A percentile compares a stretch with the other conserved stretches of the same genome.
Evolutionary conservation across 2,329 filamentous ascomycete genomes (phyloP).

Genomic region (Venturia asperata): DNA sequence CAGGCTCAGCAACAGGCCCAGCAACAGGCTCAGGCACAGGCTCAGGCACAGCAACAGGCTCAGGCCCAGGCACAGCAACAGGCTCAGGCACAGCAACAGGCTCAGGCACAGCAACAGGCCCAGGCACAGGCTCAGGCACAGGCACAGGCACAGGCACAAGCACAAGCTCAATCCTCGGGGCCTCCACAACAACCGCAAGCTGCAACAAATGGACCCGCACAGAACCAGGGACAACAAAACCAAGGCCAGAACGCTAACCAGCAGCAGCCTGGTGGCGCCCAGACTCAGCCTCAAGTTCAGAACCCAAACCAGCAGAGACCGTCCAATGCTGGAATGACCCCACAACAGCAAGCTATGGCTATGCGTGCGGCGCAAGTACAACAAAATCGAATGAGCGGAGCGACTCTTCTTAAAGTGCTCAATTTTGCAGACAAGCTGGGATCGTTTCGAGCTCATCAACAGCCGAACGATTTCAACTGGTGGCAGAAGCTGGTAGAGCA

Average conservation of each 20-base stretch:
- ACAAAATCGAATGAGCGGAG: conserved; percentile 30
- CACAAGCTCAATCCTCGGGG: conserved; percentile 32
- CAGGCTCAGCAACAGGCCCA: conserved; percentile 32
- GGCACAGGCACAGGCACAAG: conserved; percentile 30
- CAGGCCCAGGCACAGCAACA: conserved; percentile 31
- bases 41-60: conserved; percentile 31
- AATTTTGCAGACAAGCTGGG: conserved; percentile 51
- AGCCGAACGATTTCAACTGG: conserved; percentile 61
- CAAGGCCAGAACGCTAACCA: conserved; percentile 29
- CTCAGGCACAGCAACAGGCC: conserved; percentile 30
- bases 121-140: conserved; percentile 27
- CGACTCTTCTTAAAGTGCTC: conserved; percentile 47
- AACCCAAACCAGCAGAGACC: conserved; percentile 23
- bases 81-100: conserved; percentile 27
- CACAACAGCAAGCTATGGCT: conserved; percentile 22
- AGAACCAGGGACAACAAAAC: conserved; percentile 31
- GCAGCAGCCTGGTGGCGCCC: conserved; percentile 28
- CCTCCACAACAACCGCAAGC: conserved; percentile 20
- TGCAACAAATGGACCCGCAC: conserved; percentile 21
- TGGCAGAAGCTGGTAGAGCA: conserved; percentile 74
- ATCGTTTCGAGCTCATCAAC: conserved; percentile 50
- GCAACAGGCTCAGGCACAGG: conserved; percentile 34
- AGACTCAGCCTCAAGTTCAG: conserved; percentile 22
- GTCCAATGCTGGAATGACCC: conserved; percentile 23
- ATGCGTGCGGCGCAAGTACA: conserved; percentile 26